Base-by-base conservation (phyloP, 441 rosid species). In the Brassica hybrid region DNA sequence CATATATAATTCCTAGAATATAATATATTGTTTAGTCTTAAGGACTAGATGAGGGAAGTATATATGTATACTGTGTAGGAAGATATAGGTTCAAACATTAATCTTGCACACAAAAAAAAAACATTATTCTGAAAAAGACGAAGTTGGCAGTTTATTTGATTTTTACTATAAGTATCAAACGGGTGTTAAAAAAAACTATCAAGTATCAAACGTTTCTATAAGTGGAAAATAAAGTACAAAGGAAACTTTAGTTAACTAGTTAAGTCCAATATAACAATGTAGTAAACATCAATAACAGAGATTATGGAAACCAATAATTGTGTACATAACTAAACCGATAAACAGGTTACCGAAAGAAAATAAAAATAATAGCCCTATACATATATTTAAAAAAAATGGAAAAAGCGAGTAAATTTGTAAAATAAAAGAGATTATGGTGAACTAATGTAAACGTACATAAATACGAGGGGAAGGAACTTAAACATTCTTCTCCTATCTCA, bases 181-280 rank as follows among this genome's bases (percentile, higher is more conserved):
- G 25, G 23, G 23, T 21, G 23, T 21, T 21, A 21, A 21, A 21
- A 21, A 21, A 21, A 1, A 19, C 23, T 21, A 21, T 21, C 23
- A 67, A 67, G 1, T 61, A 65, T 66, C 69, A 5, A 34, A 16
- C 18, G 25, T 50, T 71, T 11, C 81, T 25, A 72, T 52, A 60
- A 73, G 60, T 52, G 27, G 77, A 36, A 73, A 16, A 34, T 23
- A 72, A 78, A 78, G 77, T 60, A 17, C 12, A 56, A 71, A 65
- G 30, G 38, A 19, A 52, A 27, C 66, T 43, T 50, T 63, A 52
- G 65, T 56, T 54, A 21, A 58, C 11, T 77, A 60, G 61, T 11
- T 23, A 16, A 17, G 43, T 63, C 60, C 32, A 14, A 70, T 34
- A 63, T 70, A 52, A 70, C 65, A 21, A 45, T 65, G 41, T 27